phyloP scores from a whole-genome alignment of 179 eudicot species.

The Silene vulgaris region DNA sequence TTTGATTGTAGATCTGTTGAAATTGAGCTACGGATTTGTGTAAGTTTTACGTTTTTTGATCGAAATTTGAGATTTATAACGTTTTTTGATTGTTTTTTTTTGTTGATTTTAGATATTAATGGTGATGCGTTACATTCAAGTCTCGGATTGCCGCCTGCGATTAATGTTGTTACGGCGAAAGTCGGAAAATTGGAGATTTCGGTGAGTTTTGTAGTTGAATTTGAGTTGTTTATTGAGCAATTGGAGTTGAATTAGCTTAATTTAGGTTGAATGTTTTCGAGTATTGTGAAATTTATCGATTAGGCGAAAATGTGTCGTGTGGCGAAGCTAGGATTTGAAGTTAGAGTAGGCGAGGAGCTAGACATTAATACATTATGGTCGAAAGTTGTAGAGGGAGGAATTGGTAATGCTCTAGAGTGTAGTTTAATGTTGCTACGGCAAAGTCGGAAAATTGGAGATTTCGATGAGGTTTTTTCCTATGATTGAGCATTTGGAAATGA shows the following conservation, averaged over 20 bases:
- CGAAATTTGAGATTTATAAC: background rate
- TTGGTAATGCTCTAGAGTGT: background rate
- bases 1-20: constrained; percentile 11
- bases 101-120: constrained; percentile 54
- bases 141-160: constrained; percentile 81
- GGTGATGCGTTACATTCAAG: constrained; percentile 95
- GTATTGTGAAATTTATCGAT: background rate
- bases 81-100: background rate
- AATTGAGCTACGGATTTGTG: constrained; percentile 14
- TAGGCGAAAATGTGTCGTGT: background rate
- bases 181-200: constrained; percentile 84
- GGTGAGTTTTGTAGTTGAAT: constrained; percentile 36
- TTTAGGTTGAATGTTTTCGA: constrained; percentile 6
- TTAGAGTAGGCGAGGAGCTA: background rate
- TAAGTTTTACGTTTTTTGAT: constrained; percentile 6
- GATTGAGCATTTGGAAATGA: no score
- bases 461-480: no score
- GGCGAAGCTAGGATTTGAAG: background rate
- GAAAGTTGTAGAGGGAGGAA: background rate
- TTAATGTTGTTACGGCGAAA: constrained; percentile 75
- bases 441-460: no score
- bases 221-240: background rate
- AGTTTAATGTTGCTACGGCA: no score
- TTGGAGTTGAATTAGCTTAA: constrained; percentile 2
- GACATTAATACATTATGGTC: background rate